Evolutionary conservation across 495 filamentous ascomycete species (phyloP), one percentile per base, ranked within the genome.

Genomic region (Aspergillus diversus): DNA sequence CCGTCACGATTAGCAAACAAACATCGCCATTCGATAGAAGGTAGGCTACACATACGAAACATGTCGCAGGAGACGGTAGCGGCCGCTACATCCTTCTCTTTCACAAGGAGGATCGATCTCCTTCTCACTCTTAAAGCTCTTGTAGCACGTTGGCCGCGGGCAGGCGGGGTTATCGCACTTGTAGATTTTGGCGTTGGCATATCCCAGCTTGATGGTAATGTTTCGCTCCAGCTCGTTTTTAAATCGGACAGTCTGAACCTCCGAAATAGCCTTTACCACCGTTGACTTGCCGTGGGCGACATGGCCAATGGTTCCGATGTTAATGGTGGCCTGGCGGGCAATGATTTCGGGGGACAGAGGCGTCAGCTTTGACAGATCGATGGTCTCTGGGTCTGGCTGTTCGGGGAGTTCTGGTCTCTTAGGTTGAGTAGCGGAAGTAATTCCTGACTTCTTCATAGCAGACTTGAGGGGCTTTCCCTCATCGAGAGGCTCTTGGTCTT

Each of bases 181-280:
- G 86, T 99, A 99, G 79, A 99, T 91, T 80, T 99, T 99, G 64
- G 95, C 95, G 77, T 99, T 99, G 73, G 95, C 95, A 76, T 99
- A 99, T 73, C 95, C 95, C 73, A 99, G 86, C 87, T 99, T 99
- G 81, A 99, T 99, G 61, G 95, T 99, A 72, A 99, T 99, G 73
- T 99, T 99, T 67, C 95, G 85, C 81, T 98, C 95, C 77, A 97
- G 80, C 78, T 99, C 95, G 79, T 97, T 99, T 88, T 99, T 99
- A 85, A 99, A 99, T 62, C 95, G 87, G 69, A 99, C 95, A 13
- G 95, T 99, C 84, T 99, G 95, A 33, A 99, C 95, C 52, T 95
- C 96, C 0, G 95, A 97, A 66, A 99, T 97, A 59, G 95, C 95
- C 84, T 99, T 99, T 61, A 99, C 95, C 27, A 99, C 96, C 15